A percentile compares a stretch with the other conserved stretches of the same genome.
These are phyloP conservation scores for Raphanus raphanistrum DNA, from an alignment of 345 rosid genomes.

Conservation along the genomic window DNA sequence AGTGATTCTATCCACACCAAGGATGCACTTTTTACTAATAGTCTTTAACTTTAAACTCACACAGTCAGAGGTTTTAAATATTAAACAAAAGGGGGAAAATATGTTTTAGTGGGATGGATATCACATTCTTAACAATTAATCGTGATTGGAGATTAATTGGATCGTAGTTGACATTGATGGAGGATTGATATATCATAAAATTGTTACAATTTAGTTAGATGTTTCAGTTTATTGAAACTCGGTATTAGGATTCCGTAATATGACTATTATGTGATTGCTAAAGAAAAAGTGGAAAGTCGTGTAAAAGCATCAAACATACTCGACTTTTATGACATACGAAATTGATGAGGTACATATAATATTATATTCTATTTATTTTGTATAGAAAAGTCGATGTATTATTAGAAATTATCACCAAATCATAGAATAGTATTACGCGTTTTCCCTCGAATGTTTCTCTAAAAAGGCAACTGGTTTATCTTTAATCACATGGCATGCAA, in stretches of 20 bases:
- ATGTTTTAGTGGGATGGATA: too few species aligned
- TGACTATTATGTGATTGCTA: neutral
- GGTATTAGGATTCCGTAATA: too few species aligned
- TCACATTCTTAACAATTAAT: neutral
- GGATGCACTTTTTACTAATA: neutral
- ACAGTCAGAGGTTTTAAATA: neutral
- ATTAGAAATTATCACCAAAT: neutral
- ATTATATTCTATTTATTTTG: neutral
- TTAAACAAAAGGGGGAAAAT: neutral
- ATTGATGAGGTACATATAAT: neutral
- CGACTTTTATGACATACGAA: neutral
- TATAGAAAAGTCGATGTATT: slow-evolving; percentile 6
- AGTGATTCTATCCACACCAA: neutral
- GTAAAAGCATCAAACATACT: slow-evolving; percentile 13
- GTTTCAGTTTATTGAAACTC: neutral
- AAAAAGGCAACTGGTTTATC: neutral
- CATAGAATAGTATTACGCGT: slow-evolving; percentile 13
- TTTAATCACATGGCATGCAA: slow-evolving; percentile 27
- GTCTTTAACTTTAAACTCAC: neutral
- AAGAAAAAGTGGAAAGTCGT: slow-evolving; percentile 5
- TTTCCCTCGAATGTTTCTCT: neutral
- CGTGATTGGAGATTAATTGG: neutral
- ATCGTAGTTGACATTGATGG: neutral
- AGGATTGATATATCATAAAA: neutral
- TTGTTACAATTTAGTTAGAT: too few species aligned